Conservation (phyloP, 192 early-diverging fungal genomes). For the Obelidium mucronatum region DNA sequence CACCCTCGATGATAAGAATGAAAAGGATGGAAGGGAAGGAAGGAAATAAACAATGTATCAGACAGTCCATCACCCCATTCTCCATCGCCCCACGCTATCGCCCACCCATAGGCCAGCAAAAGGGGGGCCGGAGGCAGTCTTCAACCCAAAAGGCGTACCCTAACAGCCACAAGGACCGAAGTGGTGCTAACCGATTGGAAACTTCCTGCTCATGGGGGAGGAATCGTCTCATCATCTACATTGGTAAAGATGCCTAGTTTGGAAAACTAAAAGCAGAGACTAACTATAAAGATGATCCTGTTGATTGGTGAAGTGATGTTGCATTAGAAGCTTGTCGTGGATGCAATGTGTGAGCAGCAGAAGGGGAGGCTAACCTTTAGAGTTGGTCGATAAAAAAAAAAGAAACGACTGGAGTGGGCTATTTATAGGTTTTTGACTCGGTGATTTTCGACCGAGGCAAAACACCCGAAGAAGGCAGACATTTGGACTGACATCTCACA, state of each 20-base stretch:
- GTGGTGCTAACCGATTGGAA: background rate
- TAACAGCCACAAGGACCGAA: background rate
- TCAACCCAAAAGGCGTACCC: slow-evolving; percentile 17
- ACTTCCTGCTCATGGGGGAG: slow-evolving; percentile 40
- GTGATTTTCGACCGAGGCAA: too few relatives aligned
- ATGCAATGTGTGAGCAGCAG: background rate
- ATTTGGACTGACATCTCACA: too few relatives aligned
- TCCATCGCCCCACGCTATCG: slow-evolving; percentile 34
- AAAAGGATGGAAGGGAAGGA: slow-evolving; percentile 7
- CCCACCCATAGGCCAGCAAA: slow-evolving; percentile 2
- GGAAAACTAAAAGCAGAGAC: slow-evolving; percentile 37
- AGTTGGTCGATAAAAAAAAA: slow-evolving; percentile 38
- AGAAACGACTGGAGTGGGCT: too few relatives aligned
- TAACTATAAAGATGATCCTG: slow-evolving; percentile 40
- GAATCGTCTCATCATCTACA: slow-evolving; percentile 38
- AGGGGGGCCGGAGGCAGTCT: slow-evolving; percentile 38
- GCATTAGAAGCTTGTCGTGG: background rate
- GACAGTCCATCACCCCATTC: slow-evolving; percentile 38
- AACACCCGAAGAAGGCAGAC: too few relatives aligned
- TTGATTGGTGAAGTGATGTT: background rate
- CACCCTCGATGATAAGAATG: too few relatives aligned
- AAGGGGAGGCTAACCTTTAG: slow-evolving; percentile 8
- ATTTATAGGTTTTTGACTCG: too few relatives aligned
- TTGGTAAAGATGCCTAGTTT: slow-evolving; percentile 35
- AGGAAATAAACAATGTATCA: slow-evolving; percentile 19